Percentiles rank a stretch among this genome's conserved stretches.
phyloP scores from a whole-genome alignment of 306 rosid species.

The Amphicarpaea edgeworthii region DNA sequence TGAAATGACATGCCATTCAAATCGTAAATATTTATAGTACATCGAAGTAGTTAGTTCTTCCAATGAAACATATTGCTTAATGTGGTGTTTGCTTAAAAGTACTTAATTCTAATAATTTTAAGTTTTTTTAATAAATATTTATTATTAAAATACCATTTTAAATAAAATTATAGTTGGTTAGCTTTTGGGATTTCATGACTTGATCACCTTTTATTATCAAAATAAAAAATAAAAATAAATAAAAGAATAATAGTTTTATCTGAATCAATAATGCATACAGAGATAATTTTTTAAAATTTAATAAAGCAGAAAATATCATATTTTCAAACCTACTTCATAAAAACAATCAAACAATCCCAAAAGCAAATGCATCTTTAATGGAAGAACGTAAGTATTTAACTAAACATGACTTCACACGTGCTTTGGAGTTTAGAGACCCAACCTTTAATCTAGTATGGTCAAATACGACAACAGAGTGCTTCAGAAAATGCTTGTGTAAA shows the following conservation, averaged over 20 bases:
- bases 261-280: neutral
- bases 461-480: too few relatives aligned
- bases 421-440: neutral
- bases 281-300: neutral
- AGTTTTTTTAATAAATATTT: too few relatives aligned
- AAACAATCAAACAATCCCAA: neutral
- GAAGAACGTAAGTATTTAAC: neutral
- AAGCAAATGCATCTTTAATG: neutral
- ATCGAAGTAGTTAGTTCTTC: neutral
- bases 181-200: too few relatives aligned
- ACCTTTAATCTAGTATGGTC: neutral
- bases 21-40: neutral
- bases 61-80: neutral
- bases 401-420: neutral
- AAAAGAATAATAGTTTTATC: too few relatives aligned
- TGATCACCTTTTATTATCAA: too few relatives aligned
- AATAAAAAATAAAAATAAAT: too few relatives aligned
- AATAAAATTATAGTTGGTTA: too few relatives aligned
- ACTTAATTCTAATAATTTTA: too few relatives aligned
- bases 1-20: too few relatives aligned
- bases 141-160: too few relatives aligned
- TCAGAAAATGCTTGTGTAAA: too few relatives aligned
- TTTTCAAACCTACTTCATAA: neutral
- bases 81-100: too few relatives aligned
- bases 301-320: neutral